Base-by-base conservation (phyloP, 1,284 basidiomycete species). In the Porogramme epimiltina region DNA sequence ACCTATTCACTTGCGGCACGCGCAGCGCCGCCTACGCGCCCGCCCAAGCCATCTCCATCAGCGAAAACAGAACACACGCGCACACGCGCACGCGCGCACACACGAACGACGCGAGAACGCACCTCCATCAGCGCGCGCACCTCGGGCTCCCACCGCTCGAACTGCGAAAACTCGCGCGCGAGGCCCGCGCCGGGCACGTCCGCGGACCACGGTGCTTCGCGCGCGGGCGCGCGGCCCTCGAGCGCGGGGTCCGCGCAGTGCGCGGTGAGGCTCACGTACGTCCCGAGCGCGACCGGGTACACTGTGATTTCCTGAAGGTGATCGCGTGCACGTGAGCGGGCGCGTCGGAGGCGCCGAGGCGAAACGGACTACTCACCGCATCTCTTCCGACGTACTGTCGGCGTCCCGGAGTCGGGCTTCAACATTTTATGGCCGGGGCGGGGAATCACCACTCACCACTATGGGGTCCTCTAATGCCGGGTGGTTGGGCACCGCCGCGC, bases 271-370 rank as follows among this genome's bases (percentile, higher is more conserved):
- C 79, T 82, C 50, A 81, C 62, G 11, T 71, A 50, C 8, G 55
- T 62, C 0, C 75, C 75, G 34, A 70, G 67, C 13, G 74, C 70
- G 39, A 81, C 68, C 0, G 77, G 74, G 61, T 74, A 80, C 3
- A 70, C 62, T 1, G 78, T 71, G 4, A 78, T 47, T 62, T 79
- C 72, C 78, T 79, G 50, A 5, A 26, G 28, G 11, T 5, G 5
- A 16, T 37, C 34, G n/a, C 13, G 9, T 26, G 16, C 3, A 16
- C 18, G 24, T 45, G 10, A 36, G 44, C 28, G 15, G n/a, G n/a
- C n/a, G n/a, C n/a, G n/a, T n/a, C n/a, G n/a, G n/a, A n/a, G n/a
- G n/a, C n/a, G n/a, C n/a, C n/a, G n/a, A n/a, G n/a, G n/a, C n/a
- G n/a, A n/a, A n/a, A n/a, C n/a, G n/a, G 15, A 25, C 15, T 36